Evolutionary conservation across 805 yeast genomes (phyloP).

Genomic region (Kluyveromyces nonfermentans): DNA sequence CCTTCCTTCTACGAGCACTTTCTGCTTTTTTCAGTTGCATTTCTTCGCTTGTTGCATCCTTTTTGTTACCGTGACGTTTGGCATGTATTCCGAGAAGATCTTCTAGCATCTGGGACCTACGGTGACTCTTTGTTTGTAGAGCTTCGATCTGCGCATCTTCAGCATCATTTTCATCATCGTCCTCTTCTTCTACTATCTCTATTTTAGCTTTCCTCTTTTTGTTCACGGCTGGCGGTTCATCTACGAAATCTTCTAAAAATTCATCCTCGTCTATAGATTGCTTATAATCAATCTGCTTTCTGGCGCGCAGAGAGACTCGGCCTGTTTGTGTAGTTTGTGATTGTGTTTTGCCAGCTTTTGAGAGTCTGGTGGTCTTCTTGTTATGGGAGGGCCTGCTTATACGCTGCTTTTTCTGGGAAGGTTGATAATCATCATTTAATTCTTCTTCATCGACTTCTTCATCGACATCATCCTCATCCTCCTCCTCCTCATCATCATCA

Average conservation of each 20-base stretch:
- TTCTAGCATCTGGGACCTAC: slow-evolving; percentile 3
- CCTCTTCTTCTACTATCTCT: slow-evolving; percentile 4
- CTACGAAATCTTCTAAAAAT: slow-evolving; percentile 4
- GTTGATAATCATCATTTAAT: slow-evolving; percentile 10
- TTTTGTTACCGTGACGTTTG: slow-evolving; percentile 32
- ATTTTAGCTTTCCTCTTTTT: background rate
- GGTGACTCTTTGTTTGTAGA: slow-evolving; percentile 12
- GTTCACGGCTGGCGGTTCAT: slow-evolving; percentile 4
- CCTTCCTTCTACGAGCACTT: slow-evolving; percentile 78
- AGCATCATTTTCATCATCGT: slow-evolving; percentile 10
- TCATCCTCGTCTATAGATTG: slow-evolving; percentile 3
- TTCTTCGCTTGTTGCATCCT: slow-evolving; percentile 73
- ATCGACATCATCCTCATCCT: slow-evolving; percentile 19
- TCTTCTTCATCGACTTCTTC: slow-evolving; percentile 15
- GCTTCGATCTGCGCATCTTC: slow-evolving; percentile 2
- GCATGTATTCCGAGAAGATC: slow-evolving; percentile 1
- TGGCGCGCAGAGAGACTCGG: background rate
- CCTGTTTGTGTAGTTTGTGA: background rate
- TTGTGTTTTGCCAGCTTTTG: background rate
- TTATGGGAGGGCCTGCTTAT: background rate
- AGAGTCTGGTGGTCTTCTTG: background rate
- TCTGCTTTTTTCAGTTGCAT: slow-evolving; percentile 74
- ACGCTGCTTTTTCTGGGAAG: slow-evolving; percentile 8
- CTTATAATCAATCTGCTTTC: slow-evolving; percentile 2
- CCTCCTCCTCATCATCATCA: slow-evolving; percentile 12